These are phyloP conservation scores for Cynara cardunculus DNA, from an alignment of 129 eudicot genomes.

Conservation along the genomic window DNA sequence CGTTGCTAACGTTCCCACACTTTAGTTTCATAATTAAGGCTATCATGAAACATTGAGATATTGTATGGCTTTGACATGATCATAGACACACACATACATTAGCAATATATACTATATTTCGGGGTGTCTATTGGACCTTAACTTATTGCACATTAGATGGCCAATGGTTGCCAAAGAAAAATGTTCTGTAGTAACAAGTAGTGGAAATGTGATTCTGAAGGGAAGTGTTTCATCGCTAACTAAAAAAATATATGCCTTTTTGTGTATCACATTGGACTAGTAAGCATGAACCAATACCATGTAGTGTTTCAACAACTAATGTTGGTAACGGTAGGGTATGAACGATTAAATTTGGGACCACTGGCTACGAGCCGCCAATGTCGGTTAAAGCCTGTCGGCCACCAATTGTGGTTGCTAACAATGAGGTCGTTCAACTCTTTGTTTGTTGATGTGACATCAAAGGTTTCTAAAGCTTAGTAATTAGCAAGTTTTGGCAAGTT, in stretches of 20 bases:
- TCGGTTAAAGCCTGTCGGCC: background rate
- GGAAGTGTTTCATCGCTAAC: background rate
- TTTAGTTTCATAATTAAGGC: background rate
- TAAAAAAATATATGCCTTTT: background rate
- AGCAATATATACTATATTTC: background rate
- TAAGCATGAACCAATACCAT: background rate
- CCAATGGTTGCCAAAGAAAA: background rate
- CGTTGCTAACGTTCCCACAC: background rate
- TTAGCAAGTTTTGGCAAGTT: background rate
- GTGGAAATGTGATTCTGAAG: background rate
- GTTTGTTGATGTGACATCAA: background rate
- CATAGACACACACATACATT: background rate
- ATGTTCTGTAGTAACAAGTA: background rate
- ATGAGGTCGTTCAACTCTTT: background rate
- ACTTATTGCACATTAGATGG: background rate
- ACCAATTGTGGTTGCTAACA: background rate
- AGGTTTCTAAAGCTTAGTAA: background rate
- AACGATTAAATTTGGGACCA: background rate
- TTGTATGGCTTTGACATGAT: background rate
- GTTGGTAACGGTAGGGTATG: background rate
- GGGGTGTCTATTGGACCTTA: background rate
- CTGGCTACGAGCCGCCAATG: background rate
- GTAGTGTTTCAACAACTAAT: background rate
- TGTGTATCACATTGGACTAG: background rate
- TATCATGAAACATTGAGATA: background rate